A percentile compares a stretch with the other conserved stretches of the same genome.
These are phyloP conservation scores for Penicillium sp. DNA, from an alignment of 2,329 filamentous ascomycete species.

Conservation along the genomic window DNA sequence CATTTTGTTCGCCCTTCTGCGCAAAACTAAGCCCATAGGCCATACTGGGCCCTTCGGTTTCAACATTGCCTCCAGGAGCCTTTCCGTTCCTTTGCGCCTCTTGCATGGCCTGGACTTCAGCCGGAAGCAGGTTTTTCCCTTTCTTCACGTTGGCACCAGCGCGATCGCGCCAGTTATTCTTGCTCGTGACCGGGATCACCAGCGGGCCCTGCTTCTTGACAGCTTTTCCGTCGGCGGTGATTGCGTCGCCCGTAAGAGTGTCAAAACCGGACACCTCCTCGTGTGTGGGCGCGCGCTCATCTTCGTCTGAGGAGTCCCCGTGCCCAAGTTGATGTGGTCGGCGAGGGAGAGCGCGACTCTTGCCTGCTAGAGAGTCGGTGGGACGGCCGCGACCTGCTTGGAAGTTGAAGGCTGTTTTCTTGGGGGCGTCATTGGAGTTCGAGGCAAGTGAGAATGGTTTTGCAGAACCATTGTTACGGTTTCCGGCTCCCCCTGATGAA, in stretches of 20 bases:
- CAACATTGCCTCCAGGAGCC: constrained; percentile 36
- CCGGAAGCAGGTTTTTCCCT: constrained; percentile 61
- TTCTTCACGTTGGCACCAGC: constrained; percentile 52
- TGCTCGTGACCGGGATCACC: constrained; percentile 76
- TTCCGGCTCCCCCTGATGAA: constrained; percentile 9
- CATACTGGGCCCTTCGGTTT: constrained; percentile 54
- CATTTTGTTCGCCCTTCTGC: constrained; percentile 17
- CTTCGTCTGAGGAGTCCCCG: constrained; percentile 53
- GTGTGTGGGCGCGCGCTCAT: constrained; percentile 30
- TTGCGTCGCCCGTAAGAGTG: constrained; percentile 40
- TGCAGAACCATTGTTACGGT: neutral
- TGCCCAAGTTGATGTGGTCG: constrained; percentile 33
- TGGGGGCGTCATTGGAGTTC: constrained; percentile 30
- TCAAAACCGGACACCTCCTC: constrained; percentile 59
- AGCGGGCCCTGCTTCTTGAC: constrained; percentile 58
- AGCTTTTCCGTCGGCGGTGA: constrained; percentile 37
- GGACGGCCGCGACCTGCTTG: constrained; percentile 24
- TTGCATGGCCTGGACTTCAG: constrained; percentile 53
- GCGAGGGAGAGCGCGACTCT: constrained; percentile 25
- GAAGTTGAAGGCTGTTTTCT: constrained; percentile 36
- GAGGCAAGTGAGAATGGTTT: constrained; percentile 46
- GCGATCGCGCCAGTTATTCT: constrained; percentile 69
- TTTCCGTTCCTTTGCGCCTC: constrained; percentile 40
- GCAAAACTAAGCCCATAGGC: constrained; percentile 57
- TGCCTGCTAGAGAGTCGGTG: constrained; percentile 15